Conservation (phyloP, 441 rosid species). For the Codiaeum variegatum region DNA sequence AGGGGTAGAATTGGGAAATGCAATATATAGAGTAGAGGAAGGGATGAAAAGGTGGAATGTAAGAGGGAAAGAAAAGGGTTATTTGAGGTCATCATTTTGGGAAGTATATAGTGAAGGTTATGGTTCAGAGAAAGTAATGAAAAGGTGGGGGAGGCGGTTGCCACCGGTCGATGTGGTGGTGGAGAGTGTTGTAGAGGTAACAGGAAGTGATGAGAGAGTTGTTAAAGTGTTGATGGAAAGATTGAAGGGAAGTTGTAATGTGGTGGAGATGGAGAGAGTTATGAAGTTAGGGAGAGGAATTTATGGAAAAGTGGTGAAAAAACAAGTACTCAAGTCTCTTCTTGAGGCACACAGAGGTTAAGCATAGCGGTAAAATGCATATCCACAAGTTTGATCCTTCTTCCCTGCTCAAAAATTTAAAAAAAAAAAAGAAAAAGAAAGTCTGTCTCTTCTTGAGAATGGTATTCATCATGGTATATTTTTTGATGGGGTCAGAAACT, state of each 20-base stretch:
- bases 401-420: no score
- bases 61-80: constrained; percentile 74
- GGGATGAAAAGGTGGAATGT: constrained; percentile 63
- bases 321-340: constrained; percentile 60
- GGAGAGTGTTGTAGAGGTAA: constrained; percentile 57
- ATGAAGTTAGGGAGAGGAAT: constrained; percentile 57
- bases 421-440: no score
- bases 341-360: no score
- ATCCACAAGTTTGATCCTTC: no score
- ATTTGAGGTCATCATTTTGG: constrained; percentile 81
- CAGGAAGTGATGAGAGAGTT: constrained; percentile 73
- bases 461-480: background rate
- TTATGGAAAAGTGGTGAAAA: constrained; percentile 68
- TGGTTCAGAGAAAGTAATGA: constrained; percentile 48
- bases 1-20: constrained; percentile 55
- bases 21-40: constrained; percentile 58
- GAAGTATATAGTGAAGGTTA: constrained; percentile 49
- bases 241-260: constrained; percentile 36
- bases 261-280: constrained; percentile 48
- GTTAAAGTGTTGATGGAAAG: constrained; percentile 41
- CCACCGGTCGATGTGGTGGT: constrained; percentile 51
- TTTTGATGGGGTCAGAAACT: no score
- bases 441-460: constrained; percentile 30
- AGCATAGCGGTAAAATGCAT: no score
- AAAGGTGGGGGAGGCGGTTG: constrained; percentile 66